These are phyloP conservation scores for Kwoniella dejecticola DNA, from an alignment of 768 basidiomycete species.

Conservation along the genomic window DNA sequence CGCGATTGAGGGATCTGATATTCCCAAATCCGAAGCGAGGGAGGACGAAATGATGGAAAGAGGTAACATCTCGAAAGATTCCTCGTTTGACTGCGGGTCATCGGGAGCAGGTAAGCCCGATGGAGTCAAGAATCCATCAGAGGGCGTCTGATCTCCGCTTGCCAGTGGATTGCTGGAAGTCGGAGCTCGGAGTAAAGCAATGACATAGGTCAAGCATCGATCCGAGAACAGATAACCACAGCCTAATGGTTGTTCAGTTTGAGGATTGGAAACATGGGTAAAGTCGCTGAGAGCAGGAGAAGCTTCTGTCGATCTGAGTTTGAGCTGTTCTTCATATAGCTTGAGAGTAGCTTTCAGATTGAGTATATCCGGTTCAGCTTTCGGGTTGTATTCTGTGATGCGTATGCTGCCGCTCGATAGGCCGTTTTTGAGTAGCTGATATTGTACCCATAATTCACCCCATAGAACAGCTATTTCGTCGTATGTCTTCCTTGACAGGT, in stretches of 20 bases:
- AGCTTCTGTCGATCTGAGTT: conserved; percentile 62
- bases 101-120: conserved; percentile 18
- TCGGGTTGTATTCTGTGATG: conserved; percentile 17
- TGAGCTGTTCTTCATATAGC: conserved; percentile 62
- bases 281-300: conserved; percentile 32
- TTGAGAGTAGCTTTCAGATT: conserved; percentile 64
- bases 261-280: conserved; percentile 50
- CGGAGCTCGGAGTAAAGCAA: conserved; percentile 59
- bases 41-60: conserved; percentile 66
- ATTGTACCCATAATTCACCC: conserved; percentile 67
- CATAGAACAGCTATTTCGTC: conserved; percentile 71
- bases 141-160: conserved; percentile 15
- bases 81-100: conserved; percentile 54
- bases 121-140: conserved; percentile 24
- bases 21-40: conserved; percentile 64
- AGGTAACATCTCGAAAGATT: conserved; percentile 62
- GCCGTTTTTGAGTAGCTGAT: conserved; percentile 69
- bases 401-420: conserved; percentile 66
- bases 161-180: conserved; percentile 55
- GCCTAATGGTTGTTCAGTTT: conserved; percentile 1
- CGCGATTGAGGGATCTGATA: conserved; percentile 63
- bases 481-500: conserved; percentile 61
- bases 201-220: conserved; percentile 66
- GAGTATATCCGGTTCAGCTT: conserved; percentile 60
- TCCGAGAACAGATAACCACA: conserved; percentile 68